Base-by-base conservation (phyloP, 192 early-diverging fungal genomes). In the Mortierella hygrophila region DNA sequence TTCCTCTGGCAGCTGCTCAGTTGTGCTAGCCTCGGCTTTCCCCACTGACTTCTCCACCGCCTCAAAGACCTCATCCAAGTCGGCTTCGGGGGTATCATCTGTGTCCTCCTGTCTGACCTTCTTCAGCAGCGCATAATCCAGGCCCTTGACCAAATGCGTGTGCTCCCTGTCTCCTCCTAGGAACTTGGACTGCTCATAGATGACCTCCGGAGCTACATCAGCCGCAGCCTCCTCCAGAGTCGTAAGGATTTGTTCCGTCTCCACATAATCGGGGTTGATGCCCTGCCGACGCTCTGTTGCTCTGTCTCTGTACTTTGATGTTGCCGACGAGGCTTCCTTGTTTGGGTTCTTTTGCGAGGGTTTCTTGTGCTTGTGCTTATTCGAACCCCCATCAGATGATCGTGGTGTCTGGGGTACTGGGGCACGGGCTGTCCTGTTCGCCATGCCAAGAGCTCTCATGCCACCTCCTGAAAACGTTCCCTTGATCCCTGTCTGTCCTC, bases 131-230 rank as follows among this genome's bases (percentile, higher is more conserved):
- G 95, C 91, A 90, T 89, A 98, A 87, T 98, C 97, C 5, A 98
- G 89, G 38, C 97, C 97, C 73, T 97, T 98, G 29, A 98, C 97
- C 69, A 98, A 83, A 90, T 98, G 97, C 6, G 97, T 98, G 78
- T 95, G 97, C 35, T 94, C 90, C 16, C 90, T 80, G 88, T 97
- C 96, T 55, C 97, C 97, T 72, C 97, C 97, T 26, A 98, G 87
- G 77, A 93, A 97, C 86, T 98, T 98, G 68, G 94, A 96, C 80
- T 96, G 95, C 80, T 97, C 93, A 68, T 94, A 95, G 2, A 86
- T 47, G 3, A 89, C 78, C 13, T 92, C 81, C 0, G 91, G 89
- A 38, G 90, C 88, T 52, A 91, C 88, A 5, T 92, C 80, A 16
- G 81, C 80, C 37, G 90, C 83, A 10, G 81, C 88, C 13, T 83